phyloP scores from a whole-genome alignment of 2,329 filamentous ascomycete species.

The Mycocentrospora acerina region DNA sequence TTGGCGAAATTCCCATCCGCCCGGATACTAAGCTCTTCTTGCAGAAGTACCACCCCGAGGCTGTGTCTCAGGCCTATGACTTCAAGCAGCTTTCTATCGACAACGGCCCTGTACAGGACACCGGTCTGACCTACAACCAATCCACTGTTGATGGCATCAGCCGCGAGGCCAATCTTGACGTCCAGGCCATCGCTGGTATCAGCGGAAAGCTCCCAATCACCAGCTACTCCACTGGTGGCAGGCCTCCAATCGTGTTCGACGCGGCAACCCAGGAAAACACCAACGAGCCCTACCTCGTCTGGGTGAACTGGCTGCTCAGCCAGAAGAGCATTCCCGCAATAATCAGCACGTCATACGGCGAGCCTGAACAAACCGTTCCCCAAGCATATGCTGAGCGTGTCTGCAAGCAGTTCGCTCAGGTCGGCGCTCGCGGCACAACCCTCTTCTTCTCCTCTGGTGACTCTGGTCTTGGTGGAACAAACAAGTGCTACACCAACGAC shows the following conservation, averaged over 20 bases:
- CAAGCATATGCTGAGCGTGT: slow-evolving; percentile 61
- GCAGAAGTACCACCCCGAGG: slow-evolving; percentile 54
- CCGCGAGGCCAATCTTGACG: slow-evolving; percentile 64
- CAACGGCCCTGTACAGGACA: slow-evolving; percentile 53
- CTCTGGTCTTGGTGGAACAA: slow-evolving; percentile 54
- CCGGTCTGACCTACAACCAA: slow-evolving; percentile 38
- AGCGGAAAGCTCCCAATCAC: slow-evolving; percentile 56
- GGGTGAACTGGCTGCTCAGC: slow-evolving; percentile 59
- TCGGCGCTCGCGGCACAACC: slow-evolving; percentile 67
- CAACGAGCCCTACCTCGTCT: slow-evolving; percentile 70
- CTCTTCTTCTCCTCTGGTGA: slow-evolving; percentile 67
- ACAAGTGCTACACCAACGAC: slow-evolving; percentile 60
- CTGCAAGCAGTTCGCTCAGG: slow-evolving; percentile 64
- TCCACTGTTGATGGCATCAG: slow-evolving; percentile 35
- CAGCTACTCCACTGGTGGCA: slow-evolving; percentile 63
- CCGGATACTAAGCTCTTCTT: slow-evolving; percentile 61
- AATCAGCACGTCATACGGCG: slow-evolving; percentile 67
- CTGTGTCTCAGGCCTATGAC: slow-evolving; percentile 49
- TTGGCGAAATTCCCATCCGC: slow-evolving; percentile 54
- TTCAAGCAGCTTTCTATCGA: slow-evolving; percentile 62
- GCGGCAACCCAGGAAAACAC: slow-evolving; percentile 50
- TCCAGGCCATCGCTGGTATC: slow-evolving; percentile 61
- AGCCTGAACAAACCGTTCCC: slow-evolving; percentile 66
- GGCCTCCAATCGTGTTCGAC: slow-evolving; percentile 55
- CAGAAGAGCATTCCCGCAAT: slow-evolving; percentile 62